phyloP scores from a whole-genome alignment of 495 filamentous ascomycete species.

The Talaromyces nanjingensis region DNA sequence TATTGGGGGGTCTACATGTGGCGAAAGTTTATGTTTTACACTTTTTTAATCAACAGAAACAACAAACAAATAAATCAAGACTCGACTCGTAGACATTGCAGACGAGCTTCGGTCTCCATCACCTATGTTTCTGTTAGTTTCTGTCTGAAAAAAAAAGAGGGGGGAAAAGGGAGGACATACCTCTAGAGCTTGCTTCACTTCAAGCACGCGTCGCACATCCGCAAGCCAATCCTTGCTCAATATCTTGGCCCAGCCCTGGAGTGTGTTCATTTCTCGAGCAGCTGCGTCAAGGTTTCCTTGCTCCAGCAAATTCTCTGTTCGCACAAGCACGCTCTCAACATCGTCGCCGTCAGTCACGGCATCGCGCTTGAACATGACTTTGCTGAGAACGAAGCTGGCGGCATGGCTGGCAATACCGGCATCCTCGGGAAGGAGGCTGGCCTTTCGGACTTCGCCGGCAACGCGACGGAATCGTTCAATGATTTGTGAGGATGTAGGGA shows the following conservation, averaged over 20 bases:
- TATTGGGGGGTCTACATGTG: constrained; percentile 10
- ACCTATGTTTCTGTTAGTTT: constrained; percentile 22
- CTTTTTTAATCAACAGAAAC: background rate
- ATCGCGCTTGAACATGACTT: constrained; percentile 89
- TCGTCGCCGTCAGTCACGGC: constrained; percentile 81
- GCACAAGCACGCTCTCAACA: constrained; percentile 85
- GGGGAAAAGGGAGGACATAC: constrained; percentile 43
- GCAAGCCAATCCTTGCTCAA: constrained; percentile 87
- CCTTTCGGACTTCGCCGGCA: constrained; percentile 89
- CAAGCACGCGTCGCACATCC: constrained; percentile 81
- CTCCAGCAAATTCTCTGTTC: constrained; percentile 82
- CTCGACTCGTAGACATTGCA: constrained; percentile 44
- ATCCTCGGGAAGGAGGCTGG: constrained; percentile 80
- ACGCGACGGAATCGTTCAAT: constrained; percentile 95
- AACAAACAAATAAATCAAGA: constrained; percentile 12
- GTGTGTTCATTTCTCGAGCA: constrained; percentile 87
- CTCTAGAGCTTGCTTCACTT: constrained; percentile 92
- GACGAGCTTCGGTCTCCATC: constrained; percentile 43
- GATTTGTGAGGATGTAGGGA: constrained; percentile 73
- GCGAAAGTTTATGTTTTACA: constrained; percentile 9
- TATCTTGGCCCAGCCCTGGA: constrained; percentile 90
- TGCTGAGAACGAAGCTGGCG: constrained; percentile 77
- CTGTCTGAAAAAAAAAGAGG: background rate
- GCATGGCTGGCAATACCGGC: constrained; percentile 92
- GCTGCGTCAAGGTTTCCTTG: constrained; percentile 87